phyloP scores from a whole-genome alignment of 108 stramenopile genomes.

The Pseudonitzschia multiseries region DNA sequence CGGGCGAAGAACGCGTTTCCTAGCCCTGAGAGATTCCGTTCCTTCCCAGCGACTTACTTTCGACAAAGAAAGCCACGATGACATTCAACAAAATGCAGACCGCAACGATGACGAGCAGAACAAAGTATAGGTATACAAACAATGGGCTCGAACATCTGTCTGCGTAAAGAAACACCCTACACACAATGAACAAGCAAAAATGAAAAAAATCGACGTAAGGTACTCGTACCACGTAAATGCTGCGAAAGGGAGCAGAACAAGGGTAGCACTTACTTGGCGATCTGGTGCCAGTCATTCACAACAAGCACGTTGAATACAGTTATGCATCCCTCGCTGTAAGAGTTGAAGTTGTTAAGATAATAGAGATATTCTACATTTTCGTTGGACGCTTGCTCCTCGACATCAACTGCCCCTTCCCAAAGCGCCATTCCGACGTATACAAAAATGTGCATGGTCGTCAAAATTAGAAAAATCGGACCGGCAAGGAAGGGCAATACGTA shows the following conservation, averaged over 20 bases:
- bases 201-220: background rate
- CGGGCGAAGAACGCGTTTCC: background rate
- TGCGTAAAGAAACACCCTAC: constrained; percentile 43
- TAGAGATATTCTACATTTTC: constrained; percentile 36
- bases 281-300: constrained; percentile 63
- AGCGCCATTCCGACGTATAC: constrained; percentile 52
- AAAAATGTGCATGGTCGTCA: constrained; percentile 48
- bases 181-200: background rate
- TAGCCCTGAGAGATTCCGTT: background rate
- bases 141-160: constrained; percentile 25
- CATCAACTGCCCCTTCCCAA: constrained; percentile 49
- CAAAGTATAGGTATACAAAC: constrained; percentile 52
- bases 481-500: constrained; percentile 39
- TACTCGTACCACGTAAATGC: too few species aligned
- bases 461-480: constrained; percentile 44
- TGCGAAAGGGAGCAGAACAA: too few species aligned
- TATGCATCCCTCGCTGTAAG: constrained; percentile 44
- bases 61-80: constrained; percentile 60
- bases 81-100: constrained; percentile 52
- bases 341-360: constrained; percentile 69
- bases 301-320: constrained; percentile 59
- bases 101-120: constrained; percentile 38
- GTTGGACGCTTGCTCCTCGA: constrained; percentile 26
- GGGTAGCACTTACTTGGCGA: constrained; percentile 32
- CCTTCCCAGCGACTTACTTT: constrained; percentile 19